Base-by-base conservation (phyloP, 1,284 basidiomycete species). In the Phylloporus gajari region DNA sequence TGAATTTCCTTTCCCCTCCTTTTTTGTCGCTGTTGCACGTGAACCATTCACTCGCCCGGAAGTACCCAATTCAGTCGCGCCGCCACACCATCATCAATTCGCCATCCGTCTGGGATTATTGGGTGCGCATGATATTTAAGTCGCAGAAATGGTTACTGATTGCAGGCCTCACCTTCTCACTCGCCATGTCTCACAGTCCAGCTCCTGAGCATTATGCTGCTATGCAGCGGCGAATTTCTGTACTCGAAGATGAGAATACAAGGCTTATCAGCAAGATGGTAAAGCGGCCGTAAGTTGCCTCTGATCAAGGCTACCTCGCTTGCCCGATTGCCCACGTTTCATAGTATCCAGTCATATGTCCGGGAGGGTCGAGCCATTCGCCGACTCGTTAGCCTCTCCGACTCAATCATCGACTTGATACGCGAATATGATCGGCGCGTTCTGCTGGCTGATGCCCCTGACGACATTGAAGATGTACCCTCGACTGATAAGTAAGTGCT, bases 321-420 rank as follows among this genome's bases (percentile, higher is more conserved):
- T 35, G 9, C 15, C 56, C 32, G 56, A 58, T 19, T 12, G 38
- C 19, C 17, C 23, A 8, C 23, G 19, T 27, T 30, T 17, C 27
- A n/a, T n/a, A 27, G 21, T 11, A 9, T 48, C 23, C 9, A 3
- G 21, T 65, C 66, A n/a, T 66, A 67, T 25, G 5, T 64, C 3
- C 12, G 53, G 6, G 56, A 76, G 53, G 71, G 75, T 11, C 62
- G 65, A 9, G 66, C 19, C 6, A 75, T 77, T 25, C 25, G 48
- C 17, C 32, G 68, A 51, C 72, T 77, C 1, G 71, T 77, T 0
- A 61, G 44, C 30, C 70, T 77, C 1, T 9, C 32, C 0, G 64
- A 73, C 8, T 63, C 46, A 7, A 17, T 77, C 11, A 30, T 69
- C 1, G 40, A 71, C 11, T 38, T 77, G 42, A 64, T 74, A 23